These are phyloP conservation scores for Carex littledalei DNA, from an alignment of 176 grass and related monocot species.

Conservation along the genomic window DNA sequence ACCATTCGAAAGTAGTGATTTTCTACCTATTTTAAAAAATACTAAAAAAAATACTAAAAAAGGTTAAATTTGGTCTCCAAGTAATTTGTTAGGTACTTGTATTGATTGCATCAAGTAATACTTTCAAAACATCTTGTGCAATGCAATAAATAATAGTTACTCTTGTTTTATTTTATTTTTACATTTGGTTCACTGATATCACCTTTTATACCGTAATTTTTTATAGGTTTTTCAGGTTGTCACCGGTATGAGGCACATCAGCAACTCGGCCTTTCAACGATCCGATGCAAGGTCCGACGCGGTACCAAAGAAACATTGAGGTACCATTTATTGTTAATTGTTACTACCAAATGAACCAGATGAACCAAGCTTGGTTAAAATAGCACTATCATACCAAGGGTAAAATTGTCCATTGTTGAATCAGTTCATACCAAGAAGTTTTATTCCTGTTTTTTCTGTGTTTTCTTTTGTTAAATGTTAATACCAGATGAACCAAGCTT, in stretches of 20 bases:
- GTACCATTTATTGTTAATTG: conserved; percentile 23
- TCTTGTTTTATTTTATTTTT: background rate
- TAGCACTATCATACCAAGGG: background rate
- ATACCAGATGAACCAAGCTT: background rate
- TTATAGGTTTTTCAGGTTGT: conserved; percentile 96
- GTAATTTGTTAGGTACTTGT: no score
- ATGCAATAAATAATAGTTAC: no score
- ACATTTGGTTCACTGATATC: background rate
- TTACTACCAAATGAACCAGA: background rate
- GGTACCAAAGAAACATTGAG: conserved; percentile 94
- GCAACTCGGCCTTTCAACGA: conserved; percentile 72
- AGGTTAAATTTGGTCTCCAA: no score
- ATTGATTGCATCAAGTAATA: no score
- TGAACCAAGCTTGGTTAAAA: background rate
- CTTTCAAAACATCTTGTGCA: no score
- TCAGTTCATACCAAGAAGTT: no score
- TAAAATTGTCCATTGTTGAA: no score
- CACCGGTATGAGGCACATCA: conserved; percentile 92
- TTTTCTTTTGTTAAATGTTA: background rate
- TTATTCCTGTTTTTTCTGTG: no score
- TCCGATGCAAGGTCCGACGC: conserved; percentile 75
- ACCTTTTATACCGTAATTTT: background rate
- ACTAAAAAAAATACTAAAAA: no score
- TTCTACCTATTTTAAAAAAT: no score
- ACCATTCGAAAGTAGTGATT: no score